phyloP scores from a whole-genome alignment of 2,329 filamentous ascomycete genomes.

The Chrysoporthe cubensis region DNA sequence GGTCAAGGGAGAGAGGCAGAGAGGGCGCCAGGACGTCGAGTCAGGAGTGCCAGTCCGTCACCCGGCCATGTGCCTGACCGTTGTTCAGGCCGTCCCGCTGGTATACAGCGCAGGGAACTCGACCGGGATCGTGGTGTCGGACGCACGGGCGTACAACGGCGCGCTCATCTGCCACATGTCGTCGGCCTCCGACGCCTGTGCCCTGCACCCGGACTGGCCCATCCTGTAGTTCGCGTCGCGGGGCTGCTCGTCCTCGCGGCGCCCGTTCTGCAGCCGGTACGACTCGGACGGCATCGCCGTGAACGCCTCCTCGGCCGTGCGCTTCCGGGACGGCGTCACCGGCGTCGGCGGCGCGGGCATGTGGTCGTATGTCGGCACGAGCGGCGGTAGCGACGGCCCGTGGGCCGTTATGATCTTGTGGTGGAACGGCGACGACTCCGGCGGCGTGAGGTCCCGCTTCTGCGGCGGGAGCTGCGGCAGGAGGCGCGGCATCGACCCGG shows the following conservation, averaged over 20 bases:
- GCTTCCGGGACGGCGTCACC: slow-evolving; percentile 21
- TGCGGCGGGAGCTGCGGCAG: slow-evolving; percentile 16
- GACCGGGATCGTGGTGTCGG: slow-evolving; percentile 8
- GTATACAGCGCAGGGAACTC: slow-evolving; percentile 13
- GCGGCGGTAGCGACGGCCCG: slow-evolving; percentile 3
- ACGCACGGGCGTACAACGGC: slow-evolving; percentile 19
- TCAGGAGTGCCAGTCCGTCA: background rate
- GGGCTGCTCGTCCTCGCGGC: slow-evolving; percentile 22
- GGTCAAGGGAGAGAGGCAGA: no score
- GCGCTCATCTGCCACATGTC: slow-evolving; percentile 18
- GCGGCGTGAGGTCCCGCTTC: slow-evolving; percentile 15
- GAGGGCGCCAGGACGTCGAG: no score
- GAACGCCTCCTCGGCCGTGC: slow-evolving; percentile 23
- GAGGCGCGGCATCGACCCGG: slow-evolving; percentile 22
- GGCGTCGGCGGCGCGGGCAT: background rate
- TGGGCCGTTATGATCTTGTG: slow-evolving; percentile 15
- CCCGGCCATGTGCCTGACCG: background rate
- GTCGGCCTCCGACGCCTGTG: background rate
- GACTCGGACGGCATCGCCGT: slow-evolving; percentile 15
- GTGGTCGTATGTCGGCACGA: slow-evolving; percentile 15
- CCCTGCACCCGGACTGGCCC: background rate
- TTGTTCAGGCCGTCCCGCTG: background rate
- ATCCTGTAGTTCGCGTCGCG: slow-evolving; percentile 17
- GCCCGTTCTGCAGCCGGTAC: slow-evolving; percentile 24
- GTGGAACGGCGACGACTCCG: slow-evolving; percentile 10